Evolutionary conservation across 192 early-diverging fungal genomes (phyloP).

Genomic region (Dissophora globulifera): DNA sequence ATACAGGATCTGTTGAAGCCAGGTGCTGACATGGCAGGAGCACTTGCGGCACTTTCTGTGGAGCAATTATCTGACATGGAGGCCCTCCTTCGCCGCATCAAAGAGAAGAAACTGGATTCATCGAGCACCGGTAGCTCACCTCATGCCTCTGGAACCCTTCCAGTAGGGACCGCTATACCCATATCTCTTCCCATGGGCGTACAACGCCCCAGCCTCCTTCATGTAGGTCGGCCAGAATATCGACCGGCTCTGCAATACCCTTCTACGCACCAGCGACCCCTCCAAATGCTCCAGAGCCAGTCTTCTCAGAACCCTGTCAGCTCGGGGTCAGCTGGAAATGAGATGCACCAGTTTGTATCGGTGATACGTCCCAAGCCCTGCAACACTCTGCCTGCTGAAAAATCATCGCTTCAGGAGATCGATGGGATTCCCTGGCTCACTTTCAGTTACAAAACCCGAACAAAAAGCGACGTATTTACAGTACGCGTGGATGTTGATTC

Average conservation of each 20-base stretch:
- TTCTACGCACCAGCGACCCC: background rate
- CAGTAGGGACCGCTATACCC: too few relatives aligned
- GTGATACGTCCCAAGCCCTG: background rate
- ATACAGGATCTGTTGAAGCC: background rate
- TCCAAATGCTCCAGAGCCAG: background rate
- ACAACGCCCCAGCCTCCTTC: too few relatives aligned
- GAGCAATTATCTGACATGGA: constrained; percentile 11
- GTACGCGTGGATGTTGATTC: constrained; percentile 11
- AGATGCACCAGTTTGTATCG: constrained; percentile 1
- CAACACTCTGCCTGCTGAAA: background rate
- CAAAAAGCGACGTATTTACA: background rate
- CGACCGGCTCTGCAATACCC: too few relatives aligned
- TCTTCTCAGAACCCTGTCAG: too few relatives aligned
- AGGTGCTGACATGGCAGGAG: background rate
- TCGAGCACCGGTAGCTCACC: background rate
- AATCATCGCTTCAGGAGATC: background rate
- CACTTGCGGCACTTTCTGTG: background rate
- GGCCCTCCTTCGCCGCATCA: background rate
- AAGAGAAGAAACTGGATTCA: background rate
- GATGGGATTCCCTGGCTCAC: constrained; percentile 8
- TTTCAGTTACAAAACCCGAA: background rate
- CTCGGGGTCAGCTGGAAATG: background rate
- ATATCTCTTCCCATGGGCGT: too few relatives aligned
- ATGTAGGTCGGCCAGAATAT: too few relatives aligned
- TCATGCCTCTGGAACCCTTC: too few relatives aligned